Conservation (phyloP, 345 rosid genomes). For the Eucalyptus albens region DNA sequence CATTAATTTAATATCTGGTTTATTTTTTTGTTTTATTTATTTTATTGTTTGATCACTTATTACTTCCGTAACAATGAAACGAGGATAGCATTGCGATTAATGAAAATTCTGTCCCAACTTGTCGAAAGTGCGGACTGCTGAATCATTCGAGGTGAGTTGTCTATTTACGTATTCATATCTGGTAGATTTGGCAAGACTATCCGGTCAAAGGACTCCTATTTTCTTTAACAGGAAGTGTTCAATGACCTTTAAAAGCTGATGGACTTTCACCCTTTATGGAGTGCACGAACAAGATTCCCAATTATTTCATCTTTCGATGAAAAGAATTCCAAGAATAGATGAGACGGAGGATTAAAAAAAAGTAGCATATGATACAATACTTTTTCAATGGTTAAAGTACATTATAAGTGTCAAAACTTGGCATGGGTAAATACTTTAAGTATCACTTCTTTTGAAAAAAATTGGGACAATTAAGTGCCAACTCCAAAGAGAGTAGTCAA, state of each 20-base stretch:
- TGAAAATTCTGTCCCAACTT: not conserved
- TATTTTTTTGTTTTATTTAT: not conserved
- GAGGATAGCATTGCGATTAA: not conserved
- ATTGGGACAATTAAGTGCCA: too few species aligned
- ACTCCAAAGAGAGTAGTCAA: too few species aligned
- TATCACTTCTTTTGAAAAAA: too few species aligned
- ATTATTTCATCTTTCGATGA: not conserved
- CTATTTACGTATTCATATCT: not conserved
- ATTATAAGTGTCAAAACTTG: too few species aligned
- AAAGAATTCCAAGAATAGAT: not conserved
- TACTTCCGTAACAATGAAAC: not conserved
- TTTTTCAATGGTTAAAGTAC: not conserved
- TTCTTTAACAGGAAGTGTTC: not conserved
- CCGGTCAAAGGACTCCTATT: not conserved
- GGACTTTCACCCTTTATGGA: not conserved
- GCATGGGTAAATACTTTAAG: rapidly evolving
- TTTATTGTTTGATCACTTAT: not conserved
- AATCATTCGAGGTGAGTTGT: not conserved
- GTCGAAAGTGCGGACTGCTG: not conserved
- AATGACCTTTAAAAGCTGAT: not conserved
- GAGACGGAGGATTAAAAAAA: not conserved
- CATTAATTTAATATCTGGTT: not conserved
- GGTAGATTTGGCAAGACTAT: not conserved
- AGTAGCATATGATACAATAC: not conserved
- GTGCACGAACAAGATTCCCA: not conserved